A percentile compares a stretch with the other conserved stretches of the same genome.
Evolutionary conservation across 1,284 basidiomycete genomes (phyloP).

Genomic region (Heterobasidion annosum): DNA sequence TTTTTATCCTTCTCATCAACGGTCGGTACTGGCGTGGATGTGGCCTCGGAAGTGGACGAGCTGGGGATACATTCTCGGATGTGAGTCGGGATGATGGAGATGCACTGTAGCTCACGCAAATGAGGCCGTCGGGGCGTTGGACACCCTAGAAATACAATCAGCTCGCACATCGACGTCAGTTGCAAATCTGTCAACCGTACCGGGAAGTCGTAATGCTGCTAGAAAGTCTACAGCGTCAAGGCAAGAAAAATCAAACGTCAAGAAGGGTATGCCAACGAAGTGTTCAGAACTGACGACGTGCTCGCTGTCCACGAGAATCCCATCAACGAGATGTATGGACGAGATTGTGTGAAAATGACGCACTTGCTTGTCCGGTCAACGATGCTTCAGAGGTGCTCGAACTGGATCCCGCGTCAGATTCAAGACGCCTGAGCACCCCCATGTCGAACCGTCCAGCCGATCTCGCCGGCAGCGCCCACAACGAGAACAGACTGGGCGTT

Average conservation of each 20-base stretch:
- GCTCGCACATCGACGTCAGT: no score
- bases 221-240: background rate
- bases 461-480: background rate
- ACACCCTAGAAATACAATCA: no score
- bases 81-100: no score
- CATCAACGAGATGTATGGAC: background rate
- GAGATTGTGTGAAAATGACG: background rate
- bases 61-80: no score
- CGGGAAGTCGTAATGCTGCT: background rate
- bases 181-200: background rate
- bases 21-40: no score
- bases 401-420: background rate
- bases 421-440: background rate
- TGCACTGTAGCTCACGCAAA: no score
- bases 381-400: background rate
- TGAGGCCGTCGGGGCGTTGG: no score
- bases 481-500: background rate
- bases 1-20: no score
- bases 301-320: background rate
- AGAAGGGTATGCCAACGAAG: background rate
- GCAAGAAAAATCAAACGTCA: background rate
- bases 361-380: background rate
- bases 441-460: background rate
- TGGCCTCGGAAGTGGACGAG: no score
- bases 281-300: background rate